Evolutionary conservation across 2,329 filamentous ascomycete genomes (phyloP), one percentile per base, ranked within the genome.

Genomic region (Aspergillus pseudonomiae): DNA sequence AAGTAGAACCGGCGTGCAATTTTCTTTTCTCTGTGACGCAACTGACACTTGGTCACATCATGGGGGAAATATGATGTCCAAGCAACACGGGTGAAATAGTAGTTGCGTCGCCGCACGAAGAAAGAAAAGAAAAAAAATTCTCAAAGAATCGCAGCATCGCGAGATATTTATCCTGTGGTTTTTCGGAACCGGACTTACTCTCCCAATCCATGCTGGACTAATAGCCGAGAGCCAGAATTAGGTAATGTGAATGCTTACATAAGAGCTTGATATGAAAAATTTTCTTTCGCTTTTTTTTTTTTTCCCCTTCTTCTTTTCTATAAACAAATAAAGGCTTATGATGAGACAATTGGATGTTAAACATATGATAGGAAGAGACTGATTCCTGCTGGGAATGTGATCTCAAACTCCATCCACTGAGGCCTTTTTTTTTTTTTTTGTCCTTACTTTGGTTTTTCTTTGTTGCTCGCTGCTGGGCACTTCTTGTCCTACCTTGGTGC

Each of bases 51-150:
- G 81, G 79, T 72, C 77, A 81, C 83, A 85, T 80, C 78, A 83
- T 66, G 77, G 69, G n/a, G 48, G 58, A 68, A 74, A 76, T 74
- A 82, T 83, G 77, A 80, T 81, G 89, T 84, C 84, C 86, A 89
- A 91, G 90, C 90, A 93, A 93, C 89, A 91, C 88, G 90, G 90
- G 87, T 86, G 86, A 86, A 82, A 83, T 84, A 81, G 77, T 80
- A 81, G 86, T 89, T 84, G 87, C 89, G 88, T 88, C 88, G 90
- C 91, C 90, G 90, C 91, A 93, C 89, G 84, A 92, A 85, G 88
- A 86, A 85, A 81, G 82, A 84, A 86, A 87, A 81, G 75, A 79
- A 74, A 80, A 80, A 79, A 75, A 78, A 69, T 63, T 26, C 19
- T 16, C 59, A 67, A 67, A 73, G 65, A 63, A 30, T 2, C 12